Percentiles rank a stretch among this genome's conserved stretches.
phyloP scores from a whole-genome alignment of 768 basidiomycete species.

The Piloderma croceum region DNA sequence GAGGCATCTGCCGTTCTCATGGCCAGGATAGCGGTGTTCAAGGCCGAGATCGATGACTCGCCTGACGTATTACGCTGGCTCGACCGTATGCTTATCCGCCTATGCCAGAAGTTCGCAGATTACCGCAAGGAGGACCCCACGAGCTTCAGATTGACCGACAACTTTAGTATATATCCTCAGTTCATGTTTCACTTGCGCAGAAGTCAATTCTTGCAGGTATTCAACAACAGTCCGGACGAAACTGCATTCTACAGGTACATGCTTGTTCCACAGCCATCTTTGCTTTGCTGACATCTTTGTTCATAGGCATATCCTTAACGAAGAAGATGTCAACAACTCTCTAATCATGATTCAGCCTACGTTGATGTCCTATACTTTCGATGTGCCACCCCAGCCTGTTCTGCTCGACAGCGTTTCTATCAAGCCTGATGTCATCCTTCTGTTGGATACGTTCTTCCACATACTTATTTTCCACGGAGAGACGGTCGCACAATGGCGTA shows the following conservation, averaged over 20 bases:
- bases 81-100: conserved; percentile 95
- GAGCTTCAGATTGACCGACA: conserved; percentile 88
- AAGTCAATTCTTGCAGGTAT: conserved; percentile 98
- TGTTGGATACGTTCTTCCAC: conserved; percentile 99
- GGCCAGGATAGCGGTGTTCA: conserved; percentile 98
- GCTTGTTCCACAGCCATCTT: conserved; percentile 1
- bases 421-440: conserved; percentile 91
- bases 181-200: conserved; percentile 99
- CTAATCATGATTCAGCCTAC: conserved; percentile 99
- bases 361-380: conserved; percentile 96
- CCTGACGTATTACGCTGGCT: conserved; percentile 97
- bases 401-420: conserved; percentile 96
- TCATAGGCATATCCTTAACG: conserved; percentile 83
- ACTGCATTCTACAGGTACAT: conserved; percentile 93
- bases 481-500: conserved; percentile 95
- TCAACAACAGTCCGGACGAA: conserved; percentile 99
- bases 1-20: conserved; percentile 97
- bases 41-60: conserved; percentile 96
- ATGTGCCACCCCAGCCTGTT: conserved; percentile 86
- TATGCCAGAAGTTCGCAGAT: conserved; percentile 99
- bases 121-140: conserved; percentile 96
- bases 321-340: conserved; percentile 98
- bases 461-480: conserved; percentile 99
- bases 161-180: conserved; percentile 98
- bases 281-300: conserved; percentile 4